Percentiles rank a stretch among this genome's conserved stretches.
phyloP scores from a whole-genome alignment of 768 basidiomycete genomes.

The Butyriboletus loyo region DNA sequence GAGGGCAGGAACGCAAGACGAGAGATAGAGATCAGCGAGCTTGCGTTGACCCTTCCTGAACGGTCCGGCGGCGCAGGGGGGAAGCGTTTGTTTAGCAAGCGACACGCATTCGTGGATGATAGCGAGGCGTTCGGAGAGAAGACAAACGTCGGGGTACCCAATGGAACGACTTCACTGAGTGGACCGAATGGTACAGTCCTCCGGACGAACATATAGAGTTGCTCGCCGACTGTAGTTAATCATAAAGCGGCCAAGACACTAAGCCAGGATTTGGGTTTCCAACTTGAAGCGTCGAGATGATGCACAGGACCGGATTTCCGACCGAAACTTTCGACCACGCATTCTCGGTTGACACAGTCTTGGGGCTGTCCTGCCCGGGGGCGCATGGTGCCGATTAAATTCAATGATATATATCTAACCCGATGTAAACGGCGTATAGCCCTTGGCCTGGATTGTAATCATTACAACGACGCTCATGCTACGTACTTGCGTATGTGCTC shows the following conservation, averaged over 20 bases:
- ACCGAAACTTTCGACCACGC: not conserved
- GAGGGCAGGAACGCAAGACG: too few species aligned
- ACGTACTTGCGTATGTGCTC: not conserved
- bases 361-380: too few species aligned
- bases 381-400: too few species aligned
- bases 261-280: not conserved
- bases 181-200: not conserved
- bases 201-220: not conserved
- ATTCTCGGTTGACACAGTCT: not conserved
- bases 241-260: not conserved
- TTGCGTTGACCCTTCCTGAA: too few species aligned
- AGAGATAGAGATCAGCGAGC: too few species aligned
- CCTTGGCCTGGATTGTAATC: constrained; percentile 4
- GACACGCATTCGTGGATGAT: constrained; percentile 39
- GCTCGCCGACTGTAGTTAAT: not conserved
- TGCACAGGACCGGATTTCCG: not conserved
- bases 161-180: not conserved
- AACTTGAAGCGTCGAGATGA: not conserved
- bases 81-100: constrained; percentile 35
- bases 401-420: not conserved
- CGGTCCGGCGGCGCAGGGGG: too few species aligned
- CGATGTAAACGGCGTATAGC: not conserved
- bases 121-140: constrained; percentile 6
- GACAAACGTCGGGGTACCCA: not conserved
- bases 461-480: too few species aligned